Base-by-base conservation (phyloP, 1,139 yeast species). In the Geotrichum siamense region DNA sequence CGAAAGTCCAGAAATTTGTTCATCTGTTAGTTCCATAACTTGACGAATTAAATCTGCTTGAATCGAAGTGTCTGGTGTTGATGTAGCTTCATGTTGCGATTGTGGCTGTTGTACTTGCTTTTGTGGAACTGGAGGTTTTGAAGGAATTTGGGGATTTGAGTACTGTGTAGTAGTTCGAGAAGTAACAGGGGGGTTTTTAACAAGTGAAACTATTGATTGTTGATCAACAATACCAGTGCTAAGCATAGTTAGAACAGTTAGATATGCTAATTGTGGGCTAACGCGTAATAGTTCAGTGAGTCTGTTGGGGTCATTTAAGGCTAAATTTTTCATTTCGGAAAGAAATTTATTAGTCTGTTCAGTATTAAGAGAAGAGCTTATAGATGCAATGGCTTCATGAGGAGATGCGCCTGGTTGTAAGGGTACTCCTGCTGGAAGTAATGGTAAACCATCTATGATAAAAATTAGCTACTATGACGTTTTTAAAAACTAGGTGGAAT, bases 211-310 rank as follows among this genome's bases (percentile, higher is more conserved):
- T 16, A 30, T 8, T 6, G 34, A 5, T 15, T 30, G 9, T n/a
- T 30, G 34, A 30, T 30, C 34, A 13, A 16, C 9, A 4, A 30
- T 6, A 77, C 69, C n/a, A 74, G 57, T 35, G 73, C 73, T 31
- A 77, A 62, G 44, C 79, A 64, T 49, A 87, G 62, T 48, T 85
- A 64, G 2, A 5, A 89, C 91, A 28, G 85, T 67, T 0, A 95
- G 93, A 59, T 80, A 86, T 1, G 86, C 69, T 40, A 89, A 66
- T 60, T 91, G 98, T 0, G 97, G 97, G 48, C 79, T 78, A 53
- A 77, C 75, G 36, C 73, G 74, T 21, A 89, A 66, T 35, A 89
- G 63, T 33, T 74, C 72, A 43, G 69, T 73, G 65, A 84, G 79
- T 47, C 79, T 65, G 17, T n/a, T 28, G 6, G 23, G 29, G 3